Conservation (phyloP, 768 basidiomycete genomes). For the Gloeopeniophorella convolvens region DNA sequence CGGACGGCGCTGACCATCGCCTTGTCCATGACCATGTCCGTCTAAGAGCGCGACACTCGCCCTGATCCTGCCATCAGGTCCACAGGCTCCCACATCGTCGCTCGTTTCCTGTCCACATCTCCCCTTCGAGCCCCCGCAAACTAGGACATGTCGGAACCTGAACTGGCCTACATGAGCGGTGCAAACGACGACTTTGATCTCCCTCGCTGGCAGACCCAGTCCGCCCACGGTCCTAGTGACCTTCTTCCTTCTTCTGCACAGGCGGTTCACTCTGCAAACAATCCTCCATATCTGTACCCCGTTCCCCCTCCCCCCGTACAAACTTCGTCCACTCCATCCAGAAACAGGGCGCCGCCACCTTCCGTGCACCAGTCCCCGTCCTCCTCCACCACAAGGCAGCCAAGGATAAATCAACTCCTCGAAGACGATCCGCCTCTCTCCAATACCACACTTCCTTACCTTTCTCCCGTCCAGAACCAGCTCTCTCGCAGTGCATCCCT, state of each 20-base stretch:
- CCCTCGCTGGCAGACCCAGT: slow-evolving; percentile 48
- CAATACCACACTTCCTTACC: slow-evolving; percentile 42
- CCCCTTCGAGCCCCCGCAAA: slow-evolving; percentile 10
- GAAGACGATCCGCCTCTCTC: slow-evolving; percentile 46
- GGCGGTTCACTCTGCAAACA: slow-evolving; percentile 42
- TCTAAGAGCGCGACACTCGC: too few relatives aligned
- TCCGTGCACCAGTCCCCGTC: slow-evolving; percentile 44
- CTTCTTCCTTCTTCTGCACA: slow-evolving; percentile 53
- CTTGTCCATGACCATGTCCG: too few relatives aligned
- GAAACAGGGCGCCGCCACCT: slow-evolving; percentile 40
- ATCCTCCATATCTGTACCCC: slow-evolving; percentile 49
- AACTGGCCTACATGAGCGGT: slow-evolving; percentile 68
- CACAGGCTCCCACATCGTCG: background rate
- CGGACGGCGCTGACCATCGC: too few relatives aligned
- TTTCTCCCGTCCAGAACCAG: slow-evolving; percentile 44
- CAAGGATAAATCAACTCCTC: slow-evolving; percentile 59
- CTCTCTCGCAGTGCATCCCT: slow-evolving; percentile 65
- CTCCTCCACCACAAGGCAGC: slow-evolving; percentile 40
- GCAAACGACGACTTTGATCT: slow-evolving; percentile 78
- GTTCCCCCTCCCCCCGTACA: slow-evolving; percentile 46
- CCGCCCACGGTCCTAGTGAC: slow-evolving; percentile 30
- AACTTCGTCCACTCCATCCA: slow-evolving; percentile 29
- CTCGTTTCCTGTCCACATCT: slow-evolving; percentile 13
- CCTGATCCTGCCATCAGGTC: too few relatives aligned
- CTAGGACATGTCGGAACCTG: slow-evolving; percentile 62